These are phyloP conservation scores for Gastrolobium bilobum DNA, from an alignment of 306 rosid genomes.

Conservation along the genomic window DNA sequence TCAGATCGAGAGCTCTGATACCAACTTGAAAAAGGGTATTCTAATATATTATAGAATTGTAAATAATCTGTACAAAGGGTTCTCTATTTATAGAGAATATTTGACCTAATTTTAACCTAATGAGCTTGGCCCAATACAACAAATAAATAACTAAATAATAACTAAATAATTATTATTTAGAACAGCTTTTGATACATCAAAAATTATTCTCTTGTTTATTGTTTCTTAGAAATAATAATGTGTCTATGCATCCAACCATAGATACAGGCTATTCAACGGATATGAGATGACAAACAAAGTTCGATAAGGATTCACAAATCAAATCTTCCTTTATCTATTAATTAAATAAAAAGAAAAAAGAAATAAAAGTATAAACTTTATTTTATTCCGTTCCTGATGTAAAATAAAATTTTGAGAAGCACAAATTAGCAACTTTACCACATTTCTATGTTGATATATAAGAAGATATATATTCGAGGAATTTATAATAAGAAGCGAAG, in stretches of 20 bases:
- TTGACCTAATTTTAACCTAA: too few species aligned
- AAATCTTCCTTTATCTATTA: not conserved
- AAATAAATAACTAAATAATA: too few species aligned
- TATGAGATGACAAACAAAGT: not conserved
- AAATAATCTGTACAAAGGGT: too few species aligned
- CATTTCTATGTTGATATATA: conserved; percentile 25
- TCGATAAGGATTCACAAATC: conserved; percentile 29
- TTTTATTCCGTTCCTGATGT: conserved; percentile 21
- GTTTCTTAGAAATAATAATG: not conserved
- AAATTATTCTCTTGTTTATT: not conserved
- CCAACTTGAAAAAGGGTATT: too few species aligned
- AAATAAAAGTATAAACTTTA: conserved; percentile 26
- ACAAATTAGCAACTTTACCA: conserved; percentile 16
- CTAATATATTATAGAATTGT: too few species aligned
- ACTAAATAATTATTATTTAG: too few species aligned
- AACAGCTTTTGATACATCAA: not conserved
- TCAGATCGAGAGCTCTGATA: too few species aligned
- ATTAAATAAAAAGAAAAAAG: not conserved
- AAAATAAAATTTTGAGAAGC: conserved; percentile 21
- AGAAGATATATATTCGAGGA: conserved; percentile 26
- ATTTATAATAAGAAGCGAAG: conserved; percentile 25
- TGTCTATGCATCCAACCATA: not conserved
- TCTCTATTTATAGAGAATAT: too few species aligned
- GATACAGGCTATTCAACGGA: not conserved
- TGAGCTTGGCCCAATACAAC: too few species aligned